Evolutionary conservation across 129 eudicot species (phyloP), one percentile per base, ranked within the genome.

Genomic region (Centrapalus pauciflorus): DNA sequence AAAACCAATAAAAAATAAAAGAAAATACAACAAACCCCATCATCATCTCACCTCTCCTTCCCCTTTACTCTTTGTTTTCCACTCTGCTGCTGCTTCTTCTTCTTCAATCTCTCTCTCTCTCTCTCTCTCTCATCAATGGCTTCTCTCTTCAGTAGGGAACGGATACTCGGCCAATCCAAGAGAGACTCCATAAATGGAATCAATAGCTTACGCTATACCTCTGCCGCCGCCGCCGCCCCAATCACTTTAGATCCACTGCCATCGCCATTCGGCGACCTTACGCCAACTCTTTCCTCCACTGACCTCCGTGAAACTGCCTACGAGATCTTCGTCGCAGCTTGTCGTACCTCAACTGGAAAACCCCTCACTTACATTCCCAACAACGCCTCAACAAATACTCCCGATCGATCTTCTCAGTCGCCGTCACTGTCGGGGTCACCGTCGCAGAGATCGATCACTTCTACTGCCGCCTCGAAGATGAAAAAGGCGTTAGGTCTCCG

Each of bases 401-500:
- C 61, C 2, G 61, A 50, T 62, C 76, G 38, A 69, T 69, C 19
- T 66, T 79, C 46, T 11, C 69, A 45, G 19, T 77, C 88, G 27
- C 80, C 83, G 23, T 58, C 72, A 0, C 51, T 73, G 16, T 64
- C 84, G 9, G 61, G 64, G 40, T 83, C 92, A 2, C 83, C 96
- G 62, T 68, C 81, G 34, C 95, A 86, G 82, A 74, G 88, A 79
- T 86, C 99, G 45, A 64, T 93, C 35, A 88, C 96, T 13, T 89
- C 99, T 4, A 71, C 97, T 0, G 98, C 98, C 4, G 99, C 99
- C 0, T 86, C 95, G 19, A 94, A 87, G 74, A 84, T 94, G 93
- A 94, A 94, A 76, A 94, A 89, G 93, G 99, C 99, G 66, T 67
- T 94, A 40, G 99, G 99, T 30, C 78, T 94, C 74, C 79, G 95